These are phyloP conservation scores for Rhynchospora pubera DNA, from an alignment of 176 grass and related monocot species.

Conservation along the genomic window DNA sequence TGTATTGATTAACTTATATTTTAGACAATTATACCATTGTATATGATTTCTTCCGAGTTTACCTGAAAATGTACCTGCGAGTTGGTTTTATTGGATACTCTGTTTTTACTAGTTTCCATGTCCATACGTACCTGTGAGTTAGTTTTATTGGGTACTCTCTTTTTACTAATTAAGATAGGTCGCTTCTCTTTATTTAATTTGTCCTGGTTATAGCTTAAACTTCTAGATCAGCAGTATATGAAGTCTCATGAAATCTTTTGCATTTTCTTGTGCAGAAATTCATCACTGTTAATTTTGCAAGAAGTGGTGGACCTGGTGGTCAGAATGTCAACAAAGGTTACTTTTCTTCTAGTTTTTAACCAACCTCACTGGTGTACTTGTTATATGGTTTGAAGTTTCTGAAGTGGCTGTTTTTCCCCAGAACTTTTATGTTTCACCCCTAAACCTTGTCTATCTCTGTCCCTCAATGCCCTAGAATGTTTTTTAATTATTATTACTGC, in stretches of 20 bases:
- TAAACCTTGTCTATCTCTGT: background rate
- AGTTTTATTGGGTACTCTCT: background rate
- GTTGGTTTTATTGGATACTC: background rate
- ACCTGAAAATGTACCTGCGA: background rate
- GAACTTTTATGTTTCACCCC: background rate
- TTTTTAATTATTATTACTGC: background rate
- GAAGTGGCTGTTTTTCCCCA: background rate
- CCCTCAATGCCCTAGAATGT: background rate
- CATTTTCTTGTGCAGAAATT: conserved; percentile 39
- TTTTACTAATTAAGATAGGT: background rate
- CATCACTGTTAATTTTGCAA: conserved; percentile 89
- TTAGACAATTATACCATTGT: background rate
- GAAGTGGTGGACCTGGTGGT: conserved; percentile 94
- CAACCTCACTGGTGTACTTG: background rate
- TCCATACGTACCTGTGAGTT: background rate
- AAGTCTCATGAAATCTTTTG: conserved; percentile 24
- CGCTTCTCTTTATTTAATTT: background rate
- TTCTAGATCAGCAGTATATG: background rate
- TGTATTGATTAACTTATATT: background rate
- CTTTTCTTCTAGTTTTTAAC: background rate
- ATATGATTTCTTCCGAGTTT: background rate
- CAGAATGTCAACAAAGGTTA: conserved; percentile 99
- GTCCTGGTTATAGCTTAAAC: background rate
- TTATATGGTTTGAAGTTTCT: background rate
- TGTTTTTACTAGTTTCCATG: too few relatives aligned